Percentiles rank a stretch among this genome's conserved stretches.
Evolutionary conservation across 495 filamentous ascomycete genomes (phyloP).

Genomic region (Aspergillus baeticus): DNA sequence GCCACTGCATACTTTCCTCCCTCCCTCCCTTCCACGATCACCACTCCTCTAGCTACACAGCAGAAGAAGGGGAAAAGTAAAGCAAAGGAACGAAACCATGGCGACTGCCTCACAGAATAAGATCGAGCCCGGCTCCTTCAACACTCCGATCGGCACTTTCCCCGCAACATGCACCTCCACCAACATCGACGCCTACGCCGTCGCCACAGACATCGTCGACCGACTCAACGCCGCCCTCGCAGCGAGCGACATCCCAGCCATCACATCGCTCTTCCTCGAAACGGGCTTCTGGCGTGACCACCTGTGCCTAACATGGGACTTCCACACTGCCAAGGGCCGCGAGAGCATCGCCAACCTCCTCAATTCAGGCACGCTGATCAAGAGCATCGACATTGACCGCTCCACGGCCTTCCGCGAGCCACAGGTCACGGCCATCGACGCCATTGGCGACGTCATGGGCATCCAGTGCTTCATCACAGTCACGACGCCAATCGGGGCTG

Average conservation of each 20-base stretch:
- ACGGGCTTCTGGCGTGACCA: slow-evolving; percentile 46
- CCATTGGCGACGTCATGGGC: slow-evolving; percentile 47
- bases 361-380: slow-evolving; percentile 32
- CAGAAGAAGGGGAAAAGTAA: no score
- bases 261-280: slow-evolving; percentile 44
- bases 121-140: slow-evolving; percentile 58
- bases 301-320: slow-evolving; percentile 41
- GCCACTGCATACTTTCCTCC: no score
- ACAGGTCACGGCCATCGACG: slow-evolving; percentile 46
- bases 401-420: slow-evolving; percentile 47
- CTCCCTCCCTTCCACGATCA: no score
- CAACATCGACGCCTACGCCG: slow-evolving; percentile 41
- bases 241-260: slow-evolving; percentile 27
- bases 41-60: no score
- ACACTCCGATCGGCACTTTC: slow-evolving; percentile 41
- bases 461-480: slow-evolving; percentile 52
- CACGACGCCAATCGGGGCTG: slow-evolving; percentile 48
- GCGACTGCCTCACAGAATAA: slow-evolving; percentile 49
- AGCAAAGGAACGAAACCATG: no score
- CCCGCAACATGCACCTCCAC: slow-evolving; percentile 28
- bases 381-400: slow-evolving; percentile 48
- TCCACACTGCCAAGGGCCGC: slow-evolving; percentile 53
- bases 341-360: slow-evolving; percentile 52
- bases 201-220: slow-evolving; percentile 44
- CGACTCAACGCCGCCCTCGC: slow-evolving; percentile 49